Percentiles rank a stretch among this genome's conserved stretches.
phyloP scores from a whole-genome alignment of 306 rosid genomes.

The Vigna mungo region DNA sequence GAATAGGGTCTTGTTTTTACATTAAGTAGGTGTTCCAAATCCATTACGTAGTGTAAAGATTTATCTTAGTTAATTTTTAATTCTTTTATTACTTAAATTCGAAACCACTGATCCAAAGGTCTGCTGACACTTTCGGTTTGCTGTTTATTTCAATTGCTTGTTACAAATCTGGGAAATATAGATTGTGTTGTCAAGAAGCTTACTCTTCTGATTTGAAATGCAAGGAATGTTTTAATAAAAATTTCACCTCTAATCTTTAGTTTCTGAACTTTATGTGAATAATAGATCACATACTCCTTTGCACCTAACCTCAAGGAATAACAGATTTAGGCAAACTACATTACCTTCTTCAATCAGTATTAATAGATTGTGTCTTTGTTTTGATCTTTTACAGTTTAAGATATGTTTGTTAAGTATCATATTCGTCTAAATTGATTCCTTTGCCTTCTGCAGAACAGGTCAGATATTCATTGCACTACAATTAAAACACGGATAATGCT shows the following conservation, averaged over 20 bases:
- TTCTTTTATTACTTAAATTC: constrained; percentile 8
- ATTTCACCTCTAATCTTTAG: not conserved
- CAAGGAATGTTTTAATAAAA: not conserved
- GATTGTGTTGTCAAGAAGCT: constrained; percentile 30
- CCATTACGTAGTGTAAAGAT: not conserved
- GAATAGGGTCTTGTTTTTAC: not conserved
- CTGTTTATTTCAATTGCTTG: constrained; percentile 1
- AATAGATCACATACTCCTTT: not conserved
- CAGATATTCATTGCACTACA: constrained; percentile 9
- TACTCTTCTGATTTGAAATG: constrained; percentile 20
- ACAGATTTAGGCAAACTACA: constrained; percentile 4
- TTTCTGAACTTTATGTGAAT: not conserved
- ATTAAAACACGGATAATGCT: constrained; percentile 26
- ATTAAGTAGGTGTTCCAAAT: not conserved
- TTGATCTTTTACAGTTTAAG: constrained; percentile 34
- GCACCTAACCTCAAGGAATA: constrained; percentile 13
- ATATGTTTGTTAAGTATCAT: constrained; percentile 32
- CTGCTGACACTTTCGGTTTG: not conserved
- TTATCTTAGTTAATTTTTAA: not conserved
- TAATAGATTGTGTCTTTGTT: constrained; percentile 23
- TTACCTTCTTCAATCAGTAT: constrained; percentile 21
- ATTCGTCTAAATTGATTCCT: constrained; percentile 38
- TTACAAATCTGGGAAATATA: constrained; percentile 12
- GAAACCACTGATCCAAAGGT: not conserved
- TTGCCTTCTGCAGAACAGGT: constrained; percentile 55